A percentile compares a stretch with the other conserved stretches of the same genome.
phyloP scores from a whole-genome alignment of 306 rosid species.

The Sicyos edulis region DNA sequence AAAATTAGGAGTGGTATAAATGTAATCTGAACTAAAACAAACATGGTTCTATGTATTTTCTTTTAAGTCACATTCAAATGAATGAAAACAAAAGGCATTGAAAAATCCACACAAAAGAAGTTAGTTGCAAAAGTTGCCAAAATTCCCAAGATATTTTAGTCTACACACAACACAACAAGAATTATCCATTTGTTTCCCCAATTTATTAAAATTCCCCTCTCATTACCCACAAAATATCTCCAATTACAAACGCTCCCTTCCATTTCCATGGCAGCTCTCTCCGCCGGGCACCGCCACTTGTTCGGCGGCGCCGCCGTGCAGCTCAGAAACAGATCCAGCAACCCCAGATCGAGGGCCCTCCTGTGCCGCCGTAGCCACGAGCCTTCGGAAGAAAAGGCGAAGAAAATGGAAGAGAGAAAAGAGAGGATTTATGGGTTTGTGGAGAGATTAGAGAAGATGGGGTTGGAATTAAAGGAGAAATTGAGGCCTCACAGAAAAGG shows the following conservation, averaged over 20 bases:
- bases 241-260: background rate
- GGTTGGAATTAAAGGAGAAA: constrained; percentile 43
- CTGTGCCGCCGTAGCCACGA: constrained; percentile 33
- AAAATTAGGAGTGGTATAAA: too few species aligned
- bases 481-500: constrained; percentile 73
- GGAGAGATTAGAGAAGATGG: constrained; percentile 36
- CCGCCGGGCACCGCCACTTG: constrained; percentile 25
- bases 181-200: constrained; percentile 4
- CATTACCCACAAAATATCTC: constrained; percentile 14
- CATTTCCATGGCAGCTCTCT: constrained; percentile 41
- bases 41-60: too few species aligned
- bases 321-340: constrained; percentile 23
- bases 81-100: background rate
- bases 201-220: background rate
- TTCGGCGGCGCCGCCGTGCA: constrained; percentile 1
- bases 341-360: constrained; percentile 24
- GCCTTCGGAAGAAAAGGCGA: constrained; percentile 26
- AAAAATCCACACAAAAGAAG: background rate
- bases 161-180: background rate
- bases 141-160: background rate
- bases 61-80: background rate
- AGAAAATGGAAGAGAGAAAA: constrained; percentile 27
- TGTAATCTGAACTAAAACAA: too few species aligned
- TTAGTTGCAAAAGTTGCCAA: constrained; percentile 1
- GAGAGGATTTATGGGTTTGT: constrained; percentile 19